A percentile compares a stretch with the other conserved stretches of the same genome.
Evolutionary conservation across 2,329 filamentous ascomycete species (phyloP).

Genomic region (Alternaria metachromatica): DNA sequence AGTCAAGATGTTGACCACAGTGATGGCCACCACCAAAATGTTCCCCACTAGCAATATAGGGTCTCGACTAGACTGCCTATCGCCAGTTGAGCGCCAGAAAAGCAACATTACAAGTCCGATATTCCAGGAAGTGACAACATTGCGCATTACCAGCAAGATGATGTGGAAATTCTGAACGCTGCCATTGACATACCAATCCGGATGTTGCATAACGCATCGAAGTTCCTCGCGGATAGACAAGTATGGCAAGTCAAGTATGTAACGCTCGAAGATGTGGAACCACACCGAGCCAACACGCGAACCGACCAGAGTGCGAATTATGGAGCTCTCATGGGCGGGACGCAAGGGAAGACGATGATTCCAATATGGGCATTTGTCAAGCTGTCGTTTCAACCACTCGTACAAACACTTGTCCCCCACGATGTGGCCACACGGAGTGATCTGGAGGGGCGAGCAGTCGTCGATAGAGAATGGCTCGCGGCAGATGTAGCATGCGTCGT

Average conservation of each 20-base stretch:
- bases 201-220: neutral
- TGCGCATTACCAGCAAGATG: neutral
- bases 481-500: neutral
- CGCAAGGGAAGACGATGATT: neutral
- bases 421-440: neutral
- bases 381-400: neutral
- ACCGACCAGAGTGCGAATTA: neutral
- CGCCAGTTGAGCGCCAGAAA: neutral
- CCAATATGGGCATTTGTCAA: neutral
- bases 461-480: neutral
- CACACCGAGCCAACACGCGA: neutral
- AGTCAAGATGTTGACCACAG: neutral
- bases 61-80: neutral
- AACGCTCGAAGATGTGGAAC: neutral
- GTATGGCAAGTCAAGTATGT: neutral
- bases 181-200: neutral
- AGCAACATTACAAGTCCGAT: neutral
- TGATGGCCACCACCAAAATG: neutral
- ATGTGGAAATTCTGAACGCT: neutral
- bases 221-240: neutral
- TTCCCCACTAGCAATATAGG: neutral
- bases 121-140: neutral
- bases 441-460: neutral
- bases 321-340: neutral
- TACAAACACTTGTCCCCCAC: neutral